Evolutionary conservation across 345 rosid species (phyloP).

Genomic region (Eucalyptus coolabah): DNA sequence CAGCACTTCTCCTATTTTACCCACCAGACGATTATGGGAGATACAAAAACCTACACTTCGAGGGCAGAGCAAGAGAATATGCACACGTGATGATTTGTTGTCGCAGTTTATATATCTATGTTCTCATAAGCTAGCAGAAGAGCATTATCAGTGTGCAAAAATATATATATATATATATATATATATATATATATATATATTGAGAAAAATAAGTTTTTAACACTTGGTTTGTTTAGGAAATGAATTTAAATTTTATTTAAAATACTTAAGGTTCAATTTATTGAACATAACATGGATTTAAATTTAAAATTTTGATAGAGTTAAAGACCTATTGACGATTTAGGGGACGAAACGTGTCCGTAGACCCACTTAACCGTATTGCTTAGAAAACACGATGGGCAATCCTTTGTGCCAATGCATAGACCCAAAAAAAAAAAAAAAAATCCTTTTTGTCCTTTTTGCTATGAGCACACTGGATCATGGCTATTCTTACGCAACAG

Average conservation of each 20-base stretch:
- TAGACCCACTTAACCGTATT: neutral
- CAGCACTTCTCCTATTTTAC: neutral
- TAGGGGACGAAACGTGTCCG: accelerated
- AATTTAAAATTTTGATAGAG: neutral
- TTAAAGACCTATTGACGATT: neutral
- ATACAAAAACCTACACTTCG: neutral
- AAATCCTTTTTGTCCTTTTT: neutral
- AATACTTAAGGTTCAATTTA: neutral
- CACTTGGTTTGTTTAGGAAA: neutral
- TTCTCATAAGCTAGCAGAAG: neutral
- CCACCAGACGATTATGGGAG: neutral
- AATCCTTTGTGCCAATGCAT: neutral
- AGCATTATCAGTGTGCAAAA: neutral
- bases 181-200: too few species aligned
- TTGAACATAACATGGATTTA: neutral
- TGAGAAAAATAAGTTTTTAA: neutral
- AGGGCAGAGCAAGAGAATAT: neutral
- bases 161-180: too few species aligned
- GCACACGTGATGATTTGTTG: neutral
- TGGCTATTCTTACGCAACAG: neutral
- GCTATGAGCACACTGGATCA: neutral
- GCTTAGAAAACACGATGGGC: neutral
- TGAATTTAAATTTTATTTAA: neutral
- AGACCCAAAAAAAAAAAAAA: neutral
- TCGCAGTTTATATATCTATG: neutral